phyloP scores from a whole-genome alignment of 1,284 basidiomycete genomes.

The Ceratobasidium sp. region DNA sequence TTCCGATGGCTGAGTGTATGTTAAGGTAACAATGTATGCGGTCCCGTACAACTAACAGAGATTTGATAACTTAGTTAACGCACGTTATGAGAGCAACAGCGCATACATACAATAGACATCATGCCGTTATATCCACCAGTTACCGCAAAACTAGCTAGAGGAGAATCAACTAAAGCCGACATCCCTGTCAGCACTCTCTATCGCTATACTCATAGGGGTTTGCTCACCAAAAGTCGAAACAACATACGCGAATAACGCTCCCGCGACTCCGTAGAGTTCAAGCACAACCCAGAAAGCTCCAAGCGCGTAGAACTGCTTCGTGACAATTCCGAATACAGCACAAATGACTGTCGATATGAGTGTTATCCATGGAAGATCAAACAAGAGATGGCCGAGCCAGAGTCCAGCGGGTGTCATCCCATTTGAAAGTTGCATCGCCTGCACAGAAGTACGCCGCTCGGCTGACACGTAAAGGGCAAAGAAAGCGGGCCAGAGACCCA shows the following conservation, averaged over 20 bases:
- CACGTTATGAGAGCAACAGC: neutral
- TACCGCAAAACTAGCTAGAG: slow-evolving; percentile 79
- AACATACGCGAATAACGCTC: slow-evolving; percentile 76
- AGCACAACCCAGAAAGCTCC: slow-evolving; percentile 80
- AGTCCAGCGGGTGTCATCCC: slow-evolving; percentile 78
- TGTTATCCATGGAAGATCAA: slow-evolving; percentile 74
- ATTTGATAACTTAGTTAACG: neutral
- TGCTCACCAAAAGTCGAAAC: slow-evolving; percentile 65
- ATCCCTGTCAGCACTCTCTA: neutral
- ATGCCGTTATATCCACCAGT: slow-evolving; percentile 82
- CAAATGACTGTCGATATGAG: slow-evolving; percentile 72
- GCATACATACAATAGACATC: slow-evolving; percentile 71
- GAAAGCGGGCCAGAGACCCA: slow-evolving; percentile 84
- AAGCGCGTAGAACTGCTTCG: slow-evolving; percentile 77
- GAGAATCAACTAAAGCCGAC: slow-evolving; percentile 63
- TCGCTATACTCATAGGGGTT: neutral
- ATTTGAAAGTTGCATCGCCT: slow-evolving; percentile 84
- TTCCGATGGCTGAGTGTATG: slow-evolving; percentile 73
- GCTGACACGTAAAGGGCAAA: slow-evolving; percentile 80
- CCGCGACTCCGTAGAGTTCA: slow-evolving; percentile 77
- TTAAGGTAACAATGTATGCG: slow-evolving; percentile 75
- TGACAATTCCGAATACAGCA: slow-evolving; percentile 70
- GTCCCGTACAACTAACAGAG: slow-evolving; percentile 69
- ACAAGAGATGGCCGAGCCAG: slow-evolving; percentile 84
- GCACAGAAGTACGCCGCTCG: slow-evolving; percentile 75